phyloP scores from a whole-genome alignment of 805 yeast genomes.

The Ascoidea asiatica region DNA sequence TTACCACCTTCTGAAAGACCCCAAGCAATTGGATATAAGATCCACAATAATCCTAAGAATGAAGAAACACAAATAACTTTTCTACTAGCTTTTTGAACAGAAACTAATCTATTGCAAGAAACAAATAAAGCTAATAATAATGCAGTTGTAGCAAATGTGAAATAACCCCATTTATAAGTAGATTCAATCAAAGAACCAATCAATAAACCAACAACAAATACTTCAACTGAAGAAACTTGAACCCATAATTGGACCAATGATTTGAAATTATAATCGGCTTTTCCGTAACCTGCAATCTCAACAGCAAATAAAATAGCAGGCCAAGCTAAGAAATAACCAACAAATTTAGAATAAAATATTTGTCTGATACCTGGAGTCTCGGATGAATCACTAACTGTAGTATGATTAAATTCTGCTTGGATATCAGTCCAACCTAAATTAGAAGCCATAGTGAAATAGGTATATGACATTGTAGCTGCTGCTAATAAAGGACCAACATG shows the following conservation, averaged over 20 bases:
- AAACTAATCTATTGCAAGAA: no score
- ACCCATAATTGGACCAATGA: conserved; percentile 14
- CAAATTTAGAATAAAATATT: conserved; percentile 28
- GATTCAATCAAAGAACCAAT: conserved; percentile 29
- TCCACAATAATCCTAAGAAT: conserved; percentile 22
- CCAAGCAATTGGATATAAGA: conserved; percentile 37
- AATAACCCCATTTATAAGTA: conserved; percentile 39
- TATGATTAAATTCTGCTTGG: conserved; percentile 26
- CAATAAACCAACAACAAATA: conserved; percentile 29
- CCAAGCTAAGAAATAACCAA: conserved; percentile 34
- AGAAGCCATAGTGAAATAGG: conserved; percentile 32
- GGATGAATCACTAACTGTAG: conserved; percentile 16
- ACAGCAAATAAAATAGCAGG: conserved; percentile 23
- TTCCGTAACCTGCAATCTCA: conserved; percentile 12
- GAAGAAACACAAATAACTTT: background rate
- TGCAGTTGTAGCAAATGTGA: conserved; percentile 17
- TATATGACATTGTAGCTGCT: conserved; percentile 22
- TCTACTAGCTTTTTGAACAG: background rate
- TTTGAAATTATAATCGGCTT: background rate
- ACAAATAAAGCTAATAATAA: background rate
- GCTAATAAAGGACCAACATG: conserved; percentile 20
- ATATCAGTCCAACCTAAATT: conserved; percentile 29
- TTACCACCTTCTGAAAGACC: conserved; percentile 54
- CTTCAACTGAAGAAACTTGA: conserved; percentile 23
- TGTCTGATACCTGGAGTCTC: conserved; percentile 22